phyloP scores from a whole-genome alignment of 2,329 filamentous ascomycete genomes.

The Exserohilum turcica region DNA sequence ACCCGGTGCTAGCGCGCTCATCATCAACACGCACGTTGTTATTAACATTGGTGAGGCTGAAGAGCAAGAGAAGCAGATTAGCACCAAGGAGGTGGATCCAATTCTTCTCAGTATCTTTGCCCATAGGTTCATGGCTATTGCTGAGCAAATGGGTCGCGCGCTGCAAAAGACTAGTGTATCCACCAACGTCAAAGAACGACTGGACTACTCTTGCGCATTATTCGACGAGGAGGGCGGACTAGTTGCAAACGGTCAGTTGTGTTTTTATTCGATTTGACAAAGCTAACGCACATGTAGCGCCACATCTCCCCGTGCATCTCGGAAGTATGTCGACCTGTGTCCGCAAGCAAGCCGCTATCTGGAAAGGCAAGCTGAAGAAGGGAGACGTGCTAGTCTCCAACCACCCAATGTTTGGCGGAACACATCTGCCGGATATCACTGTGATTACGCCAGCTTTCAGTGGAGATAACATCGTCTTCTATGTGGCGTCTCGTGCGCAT shows the following conservation, averaged over 20 bases:
- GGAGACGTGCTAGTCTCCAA: constrained; percentile 85
- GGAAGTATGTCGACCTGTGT: constrained; percentile 88
- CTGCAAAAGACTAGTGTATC: constrained; percentile 80
- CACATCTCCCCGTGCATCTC: constrained; percentile 80
- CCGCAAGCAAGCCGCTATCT: constrained; percentile 76
- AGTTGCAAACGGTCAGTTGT: constrained; percentile 67
- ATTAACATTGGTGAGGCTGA: constrained; percentile 75
- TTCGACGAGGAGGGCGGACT: constrained; percentile 77
- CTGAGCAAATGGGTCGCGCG: constrained; percentile 81
- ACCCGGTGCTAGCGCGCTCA: constrained; percentile 73
- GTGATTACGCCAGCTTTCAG: constrained; percentile 80
- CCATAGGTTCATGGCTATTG: constrained; percentile 83
- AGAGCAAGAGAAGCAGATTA: constrained; percentile 54
- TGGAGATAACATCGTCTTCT: constrained; percentile 77
- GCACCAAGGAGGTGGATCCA: constrained; percentile 68
- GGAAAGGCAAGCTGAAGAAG: constrained; percentile 75
- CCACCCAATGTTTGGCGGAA: constrained; percentile 82
- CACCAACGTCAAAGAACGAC: constrained; percentile 79
- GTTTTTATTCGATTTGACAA: not conserved
- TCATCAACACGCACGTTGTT: constrained; percentile 85
- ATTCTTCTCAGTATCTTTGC: constrained; percentile 80
- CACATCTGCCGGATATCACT: constrained; percentile 82
- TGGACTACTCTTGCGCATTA: constrained; percentile 82
- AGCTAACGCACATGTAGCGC: constrained; percentile 54
- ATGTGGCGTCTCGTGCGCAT: constrained; percentile 79